Base-by-base conservation (phyloP, 441 rosid genomes). In the Adansonia gregorii region DNA sequence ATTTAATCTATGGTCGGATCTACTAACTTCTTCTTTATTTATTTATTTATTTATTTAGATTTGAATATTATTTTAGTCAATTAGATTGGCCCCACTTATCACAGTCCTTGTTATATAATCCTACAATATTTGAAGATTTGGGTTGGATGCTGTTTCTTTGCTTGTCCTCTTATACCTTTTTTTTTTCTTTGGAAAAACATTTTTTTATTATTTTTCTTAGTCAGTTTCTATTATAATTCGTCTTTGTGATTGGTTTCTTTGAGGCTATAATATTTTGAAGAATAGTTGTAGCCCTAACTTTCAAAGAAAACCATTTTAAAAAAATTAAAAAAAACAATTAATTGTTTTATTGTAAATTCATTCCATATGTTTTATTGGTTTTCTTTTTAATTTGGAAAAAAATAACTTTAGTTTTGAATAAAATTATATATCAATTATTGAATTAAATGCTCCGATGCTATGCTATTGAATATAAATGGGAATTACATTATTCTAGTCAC, bases 91-190 rank as follows among this genome's bases (percentile, higher is more conserved):
- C 58, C 31, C 56, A 20, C 39, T 31, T 20, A 45, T 11, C 72
- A 46, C 72, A 46, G 20, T 4, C 80, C 83, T 83, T 83, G 74
- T 82, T 45, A 11, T 43, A 61, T 63, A 12, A 78, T 74, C 59
- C 27, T 71, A 52, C 58, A 59, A 52, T 79, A 72, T 77, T 81
- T 76, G 67, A 81, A 45, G 22, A 73, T 78, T 80, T 77, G 63
- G 52, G 79, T 87, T 83, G 80, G 77, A 77, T 49, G 78, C 52
- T 15, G 74, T 74, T 75, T 73, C 31, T 6, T 65, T 56, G 45
- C 67, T 79, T 79, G 87, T 81, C 86, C 73, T 80, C 70, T 78
- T 78, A 3, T 79, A 77, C 79, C 66, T 79, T 81, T 64, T 8
- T 20, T 27, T 10, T 19, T 14, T 10, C 61, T 24, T 56, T 27